A percentile compares a stretch with the other conserved stretches of the same genome.
Evolutionary conservation across 1,139 yeast genomes (phyloP).

Genomic region (Suhomyces panamericanus): DNA sequence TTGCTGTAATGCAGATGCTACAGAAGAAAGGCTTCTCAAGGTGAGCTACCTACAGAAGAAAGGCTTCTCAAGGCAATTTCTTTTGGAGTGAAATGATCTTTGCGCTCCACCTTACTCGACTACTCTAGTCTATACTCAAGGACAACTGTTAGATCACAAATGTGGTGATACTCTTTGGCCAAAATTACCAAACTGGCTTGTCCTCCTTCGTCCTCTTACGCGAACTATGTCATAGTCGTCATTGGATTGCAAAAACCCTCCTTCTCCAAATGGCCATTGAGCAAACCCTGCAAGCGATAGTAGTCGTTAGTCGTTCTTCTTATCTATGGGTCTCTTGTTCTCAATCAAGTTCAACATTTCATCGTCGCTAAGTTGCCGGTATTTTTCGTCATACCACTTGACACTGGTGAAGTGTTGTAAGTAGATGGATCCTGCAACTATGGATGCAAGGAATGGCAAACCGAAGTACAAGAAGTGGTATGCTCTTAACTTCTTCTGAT

Average conservation of each 20-base stretch:
- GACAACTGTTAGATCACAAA: too few relatives aligned
- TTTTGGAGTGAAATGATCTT: too few relatives aligned
- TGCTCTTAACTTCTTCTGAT: conserved; percentile 59
- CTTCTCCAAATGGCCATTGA: conserved; percentile 64
- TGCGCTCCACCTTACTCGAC: too few relatives aligned
- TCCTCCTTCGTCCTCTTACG: conserved; percentile 78
- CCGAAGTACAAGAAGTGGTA: conserved; percentile 84
- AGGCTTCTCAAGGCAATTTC: too few relatives aligned
- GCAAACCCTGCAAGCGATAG: conserved; percentile 80
- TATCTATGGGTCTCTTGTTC: conserved; percentile 66
- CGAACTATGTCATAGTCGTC: conserved; percentile 58
- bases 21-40: too few relatives aligned
- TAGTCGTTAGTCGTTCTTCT: conserved; percentile 87
- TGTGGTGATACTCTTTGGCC: too few relatives aligned
- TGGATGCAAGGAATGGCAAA: conserved; percentile 77
- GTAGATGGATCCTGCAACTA: conserved; percentile 79
- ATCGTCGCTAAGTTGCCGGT: conserved; percentile 69
- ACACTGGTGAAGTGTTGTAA: conserved; percentile 78
- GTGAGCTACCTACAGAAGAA: too few relatives aligned
- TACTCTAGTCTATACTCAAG: not conserved
- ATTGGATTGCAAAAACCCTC: conserved; percentile 49
- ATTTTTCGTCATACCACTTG: conserved; percentile 74
- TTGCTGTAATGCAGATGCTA: too few relatives aligned
- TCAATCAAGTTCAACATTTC: conserved; percentile 65
- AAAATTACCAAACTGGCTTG: conserved; percentile 66